Percentiles rank a stretch among this genome's conserved stretches.
Conservation (phyloP, 352 stramenopile species). For the Pythium angustatum region DNA sequence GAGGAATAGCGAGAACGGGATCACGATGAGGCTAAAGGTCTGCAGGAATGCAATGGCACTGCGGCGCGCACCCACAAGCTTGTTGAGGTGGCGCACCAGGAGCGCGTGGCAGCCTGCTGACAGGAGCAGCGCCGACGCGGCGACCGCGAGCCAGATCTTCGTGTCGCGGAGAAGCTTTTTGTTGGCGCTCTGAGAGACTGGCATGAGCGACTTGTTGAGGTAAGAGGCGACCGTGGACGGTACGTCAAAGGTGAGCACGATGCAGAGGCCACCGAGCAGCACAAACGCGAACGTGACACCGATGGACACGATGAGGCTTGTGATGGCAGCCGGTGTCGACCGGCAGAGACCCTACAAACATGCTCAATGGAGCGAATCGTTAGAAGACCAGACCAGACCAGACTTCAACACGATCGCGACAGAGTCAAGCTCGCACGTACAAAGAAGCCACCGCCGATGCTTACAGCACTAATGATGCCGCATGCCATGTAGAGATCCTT, state of each 20-base stretch:
- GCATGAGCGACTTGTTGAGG: conserved; percentile 49
- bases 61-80: conserved; percentile 54
- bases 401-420: not conserved
- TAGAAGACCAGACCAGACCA: not conserved
- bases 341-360: conserved; percentile 52
- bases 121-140: conserved; percentile 39
- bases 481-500: conserved; percentile 36
- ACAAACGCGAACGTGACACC: conserved; percentile 48
- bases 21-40: conserved; percentile 65
- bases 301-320: conserved; percentile 58
- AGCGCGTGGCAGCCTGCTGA: conserved; percentile 41
- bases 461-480: conserved; percentile 40
- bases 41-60: conserved; percentile 63
- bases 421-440: conserved; percentile 40
- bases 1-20: conserved; percentile 69
- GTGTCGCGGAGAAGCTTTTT: conserved; percentile 48
- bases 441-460: conserved; percentile 45
- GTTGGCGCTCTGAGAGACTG: conserved; percentile 34
- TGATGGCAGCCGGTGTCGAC: conserved; percentile 50
- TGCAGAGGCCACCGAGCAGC: conserved; percentile 56
- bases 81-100: conserved; percentile 45
- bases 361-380: not conserved
- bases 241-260: conserved; percentile 52
- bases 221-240: conserved; percentile 46
- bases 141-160: conserved; percentile 40